These are phyloP conservation scores for Debaryomycetaceae sp. DNA, from an alignment of 1,139 yeast species.

Conservation along the genomic window DNA sequence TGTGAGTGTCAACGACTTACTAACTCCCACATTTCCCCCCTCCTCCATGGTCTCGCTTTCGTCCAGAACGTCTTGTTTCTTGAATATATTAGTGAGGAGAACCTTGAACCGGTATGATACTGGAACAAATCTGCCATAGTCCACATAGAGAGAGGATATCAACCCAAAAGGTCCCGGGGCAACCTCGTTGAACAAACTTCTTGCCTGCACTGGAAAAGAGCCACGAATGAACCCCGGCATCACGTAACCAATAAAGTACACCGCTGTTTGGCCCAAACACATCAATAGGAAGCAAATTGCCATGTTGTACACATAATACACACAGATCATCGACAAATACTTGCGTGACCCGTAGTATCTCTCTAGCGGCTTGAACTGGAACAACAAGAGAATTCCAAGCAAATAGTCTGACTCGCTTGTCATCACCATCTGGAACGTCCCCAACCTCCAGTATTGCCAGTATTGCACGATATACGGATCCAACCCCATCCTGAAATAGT, in stretches of 20 bases:
- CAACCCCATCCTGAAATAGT: slow-evolving; percentile 48
- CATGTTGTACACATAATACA: slow-evolving; percentile 35
- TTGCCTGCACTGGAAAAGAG: slow-evolving; percentile 4
- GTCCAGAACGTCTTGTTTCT: slow-evolving; percentile 2
- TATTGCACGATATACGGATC: slow-evolving; percentile 61
- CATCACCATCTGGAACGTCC: slow-evolving; percentile 53
- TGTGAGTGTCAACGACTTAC: slow-evolving; percentile 38
- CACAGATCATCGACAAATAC: slow-evolving; percentile 38
- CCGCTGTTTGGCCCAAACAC: slow-evolving; percentile 34
- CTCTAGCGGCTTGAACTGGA: slow-evolving; percentile 61
- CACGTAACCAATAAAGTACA: slow-evolving; percentile 27
- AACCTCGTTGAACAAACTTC: slow-evolving; percentile 34
- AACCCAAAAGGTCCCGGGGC: slow-evolving; percentile 64
- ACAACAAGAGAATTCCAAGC: slow-evolving; percentile 48
- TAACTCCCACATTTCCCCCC: slow-evolving; percentile 2
- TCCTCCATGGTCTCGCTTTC: slow-evolving; percentile 8
- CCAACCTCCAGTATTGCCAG: slow-evolving; percentile 65
- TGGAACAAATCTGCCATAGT: slow-evolving; percentile 58
- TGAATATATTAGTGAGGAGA: slow-evolving; percentile 24
- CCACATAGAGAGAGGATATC: slow-evolving; percentile 55
- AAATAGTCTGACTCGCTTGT: slow-evolving; percentile 67
- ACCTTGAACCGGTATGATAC: slow-evolving; percentile 57
- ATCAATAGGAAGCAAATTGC: slow-evolving; percentile 31
- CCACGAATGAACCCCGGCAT: slow-evolving; percentile 11
- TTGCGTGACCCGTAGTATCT: slow-evolving; percentile 61